Conservation (phyloP, 2,329 filamentous ascomycete species). For the Trichophyton schoenleinii region DNA sequence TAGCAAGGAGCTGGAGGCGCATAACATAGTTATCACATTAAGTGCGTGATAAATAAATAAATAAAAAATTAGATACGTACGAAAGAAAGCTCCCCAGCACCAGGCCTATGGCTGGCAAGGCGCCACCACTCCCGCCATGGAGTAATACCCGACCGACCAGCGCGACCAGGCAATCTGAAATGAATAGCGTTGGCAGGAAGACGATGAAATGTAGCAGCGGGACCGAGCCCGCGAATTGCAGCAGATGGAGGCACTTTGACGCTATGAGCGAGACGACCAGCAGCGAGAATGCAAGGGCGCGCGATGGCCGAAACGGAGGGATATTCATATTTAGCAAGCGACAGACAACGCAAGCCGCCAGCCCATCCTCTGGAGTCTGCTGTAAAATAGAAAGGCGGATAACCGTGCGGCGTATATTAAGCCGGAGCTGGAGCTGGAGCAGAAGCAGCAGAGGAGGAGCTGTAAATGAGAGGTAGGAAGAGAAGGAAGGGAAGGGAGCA, state of each 20-base stretch:
- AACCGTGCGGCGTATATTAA: neutral
- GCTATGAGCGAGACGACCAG: constrained; percentile 18
- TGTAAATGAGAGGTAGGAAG: neutral
- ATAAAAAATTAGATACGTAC: constrained; percentile 14
- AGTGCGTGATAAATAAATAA: neutral
- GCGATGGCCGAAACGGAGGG: constrained; percentile 15
- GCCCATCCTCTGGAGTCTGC: constrained; percentile 10
- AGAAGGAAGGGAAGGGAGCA: neutral
- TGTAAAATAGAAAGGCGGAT: neutral
- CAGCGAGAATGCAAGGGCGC: constrained; percentile 19
- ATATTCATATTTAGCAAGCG: constrained; percentile 14
- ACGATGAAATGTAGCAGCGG: constrained; percentile 15
- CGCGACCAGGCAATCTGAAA: constrained; percentile 19
- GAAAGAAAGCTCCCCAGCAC: constrained; percentile 14
- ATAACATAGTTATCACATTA: neutral
- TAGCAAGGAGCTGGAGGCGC: neutral
- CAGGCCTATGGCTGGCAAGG: constrained; percentile 13
- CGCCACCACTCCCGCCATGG: constrained; percentile 11
- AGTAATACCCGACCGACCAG: constrained; percentile 16
- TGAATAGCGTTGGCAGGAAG: constrained; percentile 23
- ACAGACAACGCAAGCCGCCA: neutral
- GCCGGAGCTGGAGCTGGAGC: neutral
- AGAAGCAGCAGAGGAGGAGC: neutral
- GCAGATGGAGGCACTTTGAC: constrained; percentile 20
- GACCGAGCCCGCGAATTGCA: constrained; percentile 19